A percentile compares a stretch with the other conserved stretches of the same genome.
Evolutionary conservation across 176 grass and related monocot species (phyloP).

Genomic region (Bolboschoenus planiculmis): DNA sequence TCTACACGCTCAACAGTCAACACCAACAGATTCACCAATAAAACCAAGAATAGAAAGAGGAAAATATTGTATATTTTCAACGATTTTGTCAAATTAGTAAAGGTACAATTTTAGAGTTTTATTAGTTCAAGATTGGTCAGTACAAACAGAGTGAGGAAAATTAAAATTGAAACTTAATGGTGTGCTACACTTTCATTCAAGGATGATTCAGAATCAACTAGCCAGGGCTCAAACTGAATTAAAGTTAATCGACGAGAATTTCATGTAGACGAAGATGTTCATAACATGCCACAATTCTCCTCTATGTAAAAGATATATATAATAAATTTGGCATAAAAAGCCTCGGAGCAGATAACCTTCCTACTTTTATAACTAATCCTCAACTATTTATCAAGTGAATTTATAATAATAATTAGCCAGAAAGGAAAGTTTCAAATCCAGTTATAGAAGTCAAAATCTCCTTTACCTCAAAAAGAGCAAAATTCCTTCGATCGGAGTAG

Average conservation of each 20-base stretch:
- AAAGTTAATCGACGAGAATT: background rate
- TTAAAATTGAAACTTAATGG: background rate
- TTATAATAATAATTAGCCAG: slow-evolving; percentile 1
- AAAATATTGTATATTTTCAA: background rate
- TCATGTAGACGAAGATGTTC: background rate
- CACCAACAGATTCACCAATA: background rate
- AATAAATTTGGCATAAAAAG: background rate
- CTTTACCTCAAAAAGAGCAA: slow-evolving; percentile 7
- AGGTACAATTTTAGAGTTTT: background rate
- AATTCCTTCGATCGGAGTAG: background rate
- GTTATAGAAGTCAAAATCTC: background rate
- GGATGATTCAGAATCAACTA: background rate
- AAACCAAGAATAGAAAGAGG: background rate
- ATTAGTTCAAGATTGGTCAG: background rate
- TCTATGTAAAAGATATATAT: background rate
- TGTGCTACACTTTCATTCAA: background rate
- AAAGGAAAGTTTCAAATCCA: slow-evolving; percentile 7
- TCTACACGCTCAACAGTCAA: background rate
- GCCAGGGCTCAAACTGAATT: background rate
- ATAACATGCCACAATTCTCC: background rate
- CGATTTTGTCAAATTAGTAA: background rate
- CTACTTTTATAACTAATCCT: background rate
- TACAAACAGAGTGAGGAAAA: background rate
- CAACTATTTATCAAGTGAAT: background rate
- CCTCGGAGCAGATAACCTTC: background rate